Evolutionary conservation across 148 eudicot genomes (phyloP).

Genomic region (Rhododendron griersonianum): DNA sequence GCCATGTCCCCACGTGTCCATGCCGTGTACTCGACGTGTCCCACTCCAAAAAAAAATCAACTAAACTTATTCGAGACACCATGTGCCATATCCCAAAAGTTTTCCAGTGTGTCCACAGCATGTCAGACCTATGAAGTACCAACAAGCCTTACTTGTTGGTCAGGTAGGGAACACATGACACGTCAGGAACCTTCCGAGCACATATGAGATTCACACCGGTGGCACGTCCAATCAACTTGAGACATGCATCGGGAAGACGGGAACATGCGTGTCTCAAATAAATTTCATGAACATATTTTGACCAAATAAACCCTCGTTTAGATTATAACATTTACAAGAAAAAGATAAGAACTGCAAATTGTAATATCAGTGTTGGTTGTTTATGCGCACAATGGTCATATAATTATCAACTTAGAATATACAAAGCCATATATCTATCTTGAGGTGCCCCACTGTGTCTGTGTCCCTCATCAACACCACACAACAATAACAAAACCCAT

Average conservation of each 20-base stretch:
- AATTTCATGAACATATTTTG: too few relatives aligned
- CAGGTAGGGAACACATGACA: neutral
- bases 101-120: neutral
- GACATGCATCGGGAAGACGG: neutral
- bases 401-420: neutral
- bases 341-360: neutral
- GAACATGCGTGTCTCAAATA: neutral
- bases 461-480: neutral
- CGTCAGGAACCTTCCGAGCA: neutral
- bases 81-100: neutral
- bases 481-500: too few relatives aligned
- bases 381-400: neutral
- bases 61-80: neutral
- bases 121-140: neutral
- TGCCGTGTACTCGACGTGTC: neutral
- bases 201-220: neutral
- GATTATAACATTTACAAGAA: neutral
- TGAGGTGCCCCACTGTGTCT: neutral
- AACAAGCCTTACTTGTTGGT: neutral
- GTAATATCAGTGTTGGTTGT: neutral
- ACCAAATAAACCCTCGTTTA: neutral
- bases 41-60: neutral
- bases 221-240: neutral
- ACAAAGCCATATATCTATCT: neutral
- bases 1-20: neutral